Evolutionary conservation across 2,329 filamentous ascomycete species (phyloP), one percentile per base, ranked within the genome.

Genomic region (Colletotrichum acutatum): DNA sequence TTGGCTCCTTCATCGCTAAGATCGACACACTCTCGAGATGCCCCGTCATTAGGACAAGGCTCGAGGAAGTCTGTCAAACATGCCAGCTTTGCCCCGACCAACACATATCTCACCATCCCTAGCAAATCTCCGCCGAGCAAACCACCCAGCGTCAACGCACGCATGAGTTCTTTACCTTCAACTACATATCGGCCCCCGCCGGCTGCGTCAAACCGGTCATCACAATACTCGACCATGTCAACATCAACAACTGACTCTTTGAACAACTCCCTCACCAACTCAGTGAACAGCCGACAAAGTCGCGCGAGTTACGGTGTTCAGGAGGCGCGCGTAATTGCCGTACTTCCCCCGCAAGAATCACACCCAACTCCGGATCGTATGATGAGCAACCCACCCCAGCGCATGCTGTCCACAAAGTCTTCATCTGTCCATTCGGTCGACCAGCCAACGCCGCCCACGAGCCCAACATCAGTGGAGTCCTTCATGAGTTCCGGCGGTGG

Each of bases 381-480:
- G 37, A 24, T n/a, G 37, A 24, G 16, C n/a, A 54, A 72, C 28
- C 28, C 42, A 8, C 70, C 66, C 4, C 66, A 60, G 46, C 64
- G 56, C 11, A 66, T 68, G 69, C 53, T 61, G 5, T 66, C 69
- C 12, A 61, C 70, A 16, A 70, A 66, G n/a, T 66, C 70, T 3
- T 53, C 67, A 0, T 69, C 74, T 7, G 52, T 71, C 12, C 72
- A 61, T 28, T 79, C 82, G 1, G 79, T 80, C 1, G 82, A 85
- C 11, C 84, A 86, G 68, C 83, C 84, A 1, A 88, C 87, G 5
- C 86, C 86, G 1, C 87, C 88, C 0, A 74, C 88, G 37, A 90
- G 88, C 34, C 89, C 89, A 0, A 84, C 83, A 2, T 89, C 86
- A 7, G 80, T 87, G 4, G 87, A 90, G 66, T 86, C 86, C 62